Evolutionary conservation across 495 filamentous ascomycete genomes (phyloP).

Genomic region (Sporormia fimetaria): DNA sequence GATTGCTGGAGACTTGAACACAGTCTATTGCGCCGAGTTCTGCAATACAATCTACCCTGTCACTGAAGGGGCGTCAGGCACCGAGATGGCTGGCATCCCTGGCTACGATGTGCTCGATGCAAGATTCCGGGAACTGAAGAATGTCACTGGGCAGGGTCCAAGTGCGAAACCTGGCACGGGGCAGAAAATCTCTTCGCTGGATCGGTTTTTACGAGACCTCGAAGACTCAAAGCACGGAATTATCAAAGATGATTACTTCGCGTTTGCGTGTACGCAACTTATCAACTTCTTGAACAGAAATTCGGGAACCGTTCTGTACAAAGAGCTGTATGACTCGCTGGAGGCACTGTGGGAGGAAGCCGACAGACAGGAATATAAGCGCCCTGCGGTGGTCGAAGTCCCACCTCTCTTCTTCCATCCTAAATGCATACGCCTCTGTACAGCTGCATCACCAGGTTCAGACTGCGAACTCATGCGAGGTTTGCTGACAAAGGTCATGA

Average conservation of each 20-base stretch:
- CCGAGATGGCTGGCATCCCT: background rate
- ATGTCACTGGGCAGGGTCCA: background rate
- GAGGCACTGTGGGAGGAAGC: slow-evolving; percentile 33
- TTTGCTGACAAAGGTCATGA: slow-evolving; percentile 9
- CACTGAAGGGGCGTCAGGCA: background rate
- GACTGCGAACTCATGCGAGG: background rate
- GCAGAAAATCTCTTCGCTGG: background rate
- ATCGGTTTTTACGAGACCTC: slow-evolving; percentile 1
- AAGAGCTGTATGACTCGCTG: slow-evolving; percentile 11
- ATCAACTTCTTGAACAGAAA: slow-evolving; percentile 1
- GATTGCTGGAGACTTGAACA: slow-evolving; percentile 25
- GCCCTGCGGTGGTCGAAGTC: slow-evolving; percentile 19
- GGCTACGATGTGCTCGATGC: slow-evolving; percentile 4
- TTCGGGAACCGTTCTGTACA: background rate
- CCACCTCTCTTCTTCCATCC: slow-evolving; percentile 27
- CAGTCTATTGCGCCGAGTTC: slow-evolving; percentile 17
- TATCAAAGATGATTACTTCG: slow-evolving; percentile 7
- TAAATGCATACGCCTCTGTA: slow-evolving; percentile 9
- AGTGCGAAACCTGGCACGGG: background rate
- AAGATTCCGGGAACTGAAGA: background rate
- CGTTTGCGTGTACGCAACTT: slow-evolving; percentile 5
- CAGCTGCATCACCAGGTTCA: background rate
- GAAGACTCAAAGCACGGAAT: slow-evolving; percentile 5
- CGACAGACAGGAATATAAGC: slow-evolving; percentile 34
- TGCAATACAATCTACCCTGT: slow-evolving; percentile 1